Base-by-base conservation (phyloP, 306 rosid genomes). In the Abrus precatorius region DNA sequence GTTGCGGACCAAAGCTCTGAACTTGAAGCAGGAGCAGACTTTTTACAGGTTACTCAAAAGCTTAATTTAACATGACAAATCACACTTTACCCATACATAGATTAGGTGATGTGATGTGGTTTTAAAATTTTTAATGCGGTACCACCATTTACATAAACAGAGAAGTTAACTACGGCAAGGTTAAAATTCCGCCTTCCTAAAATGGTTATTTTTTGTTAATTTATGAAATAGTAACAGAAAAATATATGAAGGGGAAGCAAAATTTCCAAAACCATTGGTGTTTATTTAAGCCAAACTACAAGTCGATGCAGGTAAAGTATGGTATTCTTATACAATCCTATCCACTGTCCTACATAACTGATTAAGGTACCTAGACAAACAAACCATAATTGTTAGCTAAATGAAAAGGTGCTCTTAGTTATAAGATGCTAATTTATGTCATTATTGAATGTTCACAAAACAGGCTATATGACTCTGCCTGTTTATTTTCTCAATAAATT, bases 21-120 rank as follows among this genome's bases (percentile, higher is more conserved):
- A 61, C 82, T 84, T 38, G 55, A 80, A 76, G 54, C 70, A 13
- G 84, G 82, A 75, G 71, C 84, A 69, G 79, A 80, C n/a, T 84
- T 84, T 75, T 69, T 74, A 7, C 70, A 70, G 85, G 85, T 84
- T 28, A 44, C 48, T 14, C 14, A 34, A 77, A 65, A 74, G 14
- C 53, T 74, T 30, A 14, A 48, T 70, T 68, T 56, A 20, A 47
- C 10, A 40, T 20, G 20, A 20, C 56, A 52, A 43, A 4, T 77
- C 34, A 30, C 30, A 66, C 34, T 77, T 28, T 9, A 64, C 74
- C 1, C 7, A 8, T 13, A 66, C 12, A n/a, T 50, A 30, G 44
- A 52, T 62, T 75, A 30, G 30, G 43, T 4, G 44, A 55, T 47
- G 28, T 14, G 54, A 33, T 44, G 55, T 45, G 40, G 40, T 45